phyloP scores from a whole-genome alignment of 306 rosid genomes.

The Mimosa bimucronata region DNA sequence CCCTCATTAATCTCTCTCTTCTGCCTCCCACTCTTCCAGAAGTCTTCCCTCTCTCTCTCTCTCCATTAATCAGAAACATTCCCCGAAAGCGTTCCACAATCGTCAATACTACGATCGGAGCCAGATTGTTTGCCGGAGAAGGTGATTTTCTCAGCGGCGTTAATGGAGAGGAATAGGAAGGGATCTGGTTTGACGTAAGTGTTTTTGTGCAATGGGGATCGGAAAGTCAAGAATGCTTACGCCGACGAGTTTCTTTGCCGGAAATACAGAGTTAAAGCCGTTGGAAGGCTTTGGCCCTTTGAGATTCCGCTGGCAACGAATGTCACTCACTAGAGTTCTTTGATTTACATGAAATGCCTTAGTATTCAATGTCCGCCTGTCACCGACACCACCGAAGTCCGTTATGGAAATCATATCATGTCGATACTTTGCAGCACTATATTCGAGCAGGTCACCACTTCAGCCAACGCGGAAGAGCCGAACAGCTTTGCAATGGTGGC shows the following conservation, averaged over 20 bases:
- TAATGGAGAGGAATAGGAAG: slow-evolving; percentile 73
- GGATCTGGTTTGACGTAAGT: slow-evolving; percentile 83
- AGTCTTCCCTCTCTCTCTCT: no score
- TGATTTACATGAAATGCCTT: slow-evolving; percentile 76
- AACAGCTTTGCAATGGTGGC: slow-evolving; percentile 18
- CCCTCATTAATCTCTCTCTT: no score
- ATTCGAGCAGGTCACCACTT: slow-evolving; percentile 61
- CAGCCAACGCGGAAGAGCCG: slow-evolving; percentile 18
- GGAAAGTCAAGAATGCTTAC: slow-evolving; percentile 75
- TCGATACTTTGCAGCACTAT: slow-evolving; percentile 62
- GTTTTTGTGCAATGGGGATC: slow-evolving; percentile 79
- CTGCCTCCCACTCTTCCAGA: no score
- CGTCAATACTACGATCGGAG: slow-evolving; percentile 85
- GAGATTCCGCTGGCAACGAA: slow-evolving; percentile 59
- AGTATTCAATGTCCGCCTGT: slow-evolving; percentile 74
- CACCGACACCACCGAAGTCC: slow-evolving; percentile 80
- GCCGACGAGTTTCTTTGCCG: slow-evolving; percentile 81
- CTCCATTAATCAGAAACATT: no score
- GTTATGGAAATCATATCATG: slow-evolving; percentile 64
- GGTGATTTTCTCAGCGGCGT: slow-evolving; percentile 86
- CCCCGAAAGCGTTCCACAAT: no score
- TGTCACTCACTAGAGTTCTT: background rate
- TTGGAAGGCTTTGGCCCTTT: slow-evolving; percentile 84
- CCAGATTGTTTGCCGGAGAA: slow-evolving; percentile 77
- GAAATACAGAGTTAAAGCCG: slow-evolving; percentile 58